Conservation (phyloP, 805 yeast genomes). For the Metschnikowia peoriensis region DNA sequence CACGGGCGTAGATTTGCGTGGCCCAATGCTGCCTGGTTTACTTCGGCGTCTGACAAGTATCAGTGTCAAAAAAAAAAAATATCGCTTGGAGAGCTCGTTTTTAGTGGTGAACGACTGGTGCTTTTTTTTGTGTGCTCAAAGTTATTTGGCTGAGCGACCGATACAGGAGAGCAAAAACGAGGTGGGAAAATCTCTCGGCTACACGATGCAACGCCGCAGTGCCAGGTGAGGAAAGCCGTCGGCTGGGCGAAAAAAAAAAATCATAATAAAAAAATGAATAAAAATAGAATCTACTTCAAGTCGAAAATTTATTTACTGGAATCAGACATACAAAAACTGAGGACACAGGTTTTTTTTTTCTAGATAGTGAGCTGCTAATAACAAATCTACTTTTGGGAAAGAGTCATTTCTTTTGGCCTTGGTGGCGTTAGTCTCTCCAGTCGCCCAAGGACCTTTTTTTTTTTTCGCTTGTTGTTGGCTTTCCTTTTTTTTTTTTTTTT, state of each 20-base stretch:
- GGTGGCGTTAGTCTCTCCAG: neutral
- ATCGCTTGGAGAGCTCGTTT: neutral
- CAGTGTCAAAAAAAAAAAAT: neutral
- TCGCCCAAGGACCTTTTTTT: neutral
- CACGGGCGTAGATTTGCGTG: neutral
- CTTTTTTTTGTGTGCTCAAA: constrained; percentile 10
- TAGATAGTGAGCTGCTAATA: too few species aligned
- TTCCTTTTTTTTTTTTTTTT: neutral
- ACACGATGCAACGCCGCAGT: neutral
- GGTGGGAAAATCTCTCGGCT: constrained; percentile 1
- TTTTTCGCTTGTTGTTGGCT: too few species aligned
- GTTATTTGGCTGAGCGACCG: constrained; percentile 5
- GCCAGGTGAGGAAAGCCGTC: neutral
- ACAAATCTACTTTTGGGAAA: neutral
- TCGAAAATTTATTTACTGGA: neutral
- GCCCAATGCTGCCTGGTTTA: neutral
- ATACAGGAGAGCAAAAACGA: constrained; percentile 4
- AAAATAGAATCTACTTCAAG: neutral
- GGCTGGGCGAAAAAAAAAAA: neutral
- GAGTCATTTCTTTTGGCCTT: neutral
- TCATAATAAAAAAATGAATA: neutral
- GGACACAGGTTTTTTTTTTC: too few species aligned
- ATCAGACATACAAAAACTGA: too few species aligned
- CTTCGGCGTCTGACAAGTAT: neutral
- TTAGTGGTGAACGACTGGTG: neutral